Base-by-base conservation (phyloP, 2,329 filamentous ascomycete genomes). In the Uncinocarpus reesii region DNA sequence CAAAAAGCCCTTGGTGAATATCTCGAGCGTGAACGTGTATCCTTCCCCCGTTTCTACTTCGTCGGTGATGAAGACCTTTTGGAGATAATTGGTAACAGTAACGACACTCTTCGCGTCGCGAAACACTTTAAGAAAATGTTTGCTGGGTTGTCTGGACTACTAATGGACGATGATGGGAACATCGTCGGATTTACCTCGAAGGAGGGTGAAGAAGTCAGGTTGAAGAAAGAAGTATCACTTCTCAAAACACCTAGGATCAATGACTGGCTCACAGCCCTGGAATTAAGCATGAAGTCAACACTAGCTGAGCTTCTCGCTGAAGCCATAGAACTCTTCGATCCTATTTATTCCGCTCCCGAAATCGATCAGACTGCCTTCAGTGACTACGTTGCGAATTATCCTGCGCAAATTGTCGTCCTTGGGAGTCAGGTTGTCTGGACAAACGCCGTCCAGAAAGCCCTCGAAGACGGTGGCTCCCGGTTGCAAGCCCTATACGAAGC, bases 71-170 rank as follows among this genome's bases (percentile, higher is more conserved):
- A 99, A 63, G 92, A 99, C 67, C 72, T 99, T 49, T 76, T 99
- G 20, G 92, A 99, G 66, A 99, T 99, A 70, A 99, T 99, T 55
- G 92, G 92, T 63, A 99, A 99, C 66, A 96, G 90, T 70, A 95
- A 95, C 61, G 92, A 99, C 61, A 95, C 90, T 7, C 71, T 92
- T 52, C 88, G 92, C 47, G 93, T 98, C 56, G 87, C 92, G 34
- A 98, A 98, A 66, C 93, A 99, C 71, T 88, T 99, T 73, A 90
- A 94, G 66, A 99, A 99, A 74, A 99, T 99, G 92, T 99, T 99
- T 73, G 92, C 93, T 54, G 92, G 92, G 53, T 75, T 98, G 41
- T 90, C 84, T 3, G 92, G 92, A 2, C 77, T 98, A 29, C 74
- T 89, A 35, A 90, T 95, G 73, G 87, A 94, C 56, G 88, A 96